Conservation (phyloP, 306 rosid genomes). For the Urtica urens region DNA sequence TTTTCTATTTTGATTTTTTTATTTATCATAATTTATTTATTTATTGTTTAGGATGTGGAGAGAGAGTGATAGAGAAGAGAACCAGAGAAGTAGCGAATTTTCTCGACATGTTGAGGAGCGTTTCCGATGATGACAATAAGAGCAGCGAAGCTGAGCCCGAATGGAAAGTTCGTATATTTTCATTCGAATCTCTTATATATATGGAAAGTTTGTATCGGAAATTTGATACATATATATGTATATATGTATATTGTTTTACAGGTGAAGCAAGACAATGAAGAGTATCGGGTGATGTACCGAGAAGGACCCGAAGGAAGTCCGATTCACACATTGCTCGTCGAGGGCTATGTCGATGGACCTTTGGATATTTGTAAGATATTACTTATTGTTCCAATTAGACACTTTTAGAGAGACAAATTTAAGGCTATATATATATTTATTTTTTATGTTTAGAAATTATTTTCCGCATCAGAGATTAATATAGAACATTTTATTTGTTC, state of each 20-base stretch:
- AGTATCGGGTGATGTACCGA: slow-evolving; percentile 86
- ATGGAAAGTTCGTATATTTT: slow-evolving; percentile 82
- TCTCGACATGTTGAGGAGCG: slow-evolving; percentile 80
- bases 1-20: not conserved
- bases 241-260: slow-evolving; percentile 23
- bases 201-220: too few species aligned
- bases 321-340: slow-evolving; percentile 71
- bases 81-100: slow-evolving; percentile 52
- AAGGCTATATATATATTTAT: too few species aligned
- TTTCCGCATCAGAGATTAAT: not conserved
- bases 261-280: slow-evolving; percentile 89
- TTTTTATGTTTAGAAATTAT: not conserved
- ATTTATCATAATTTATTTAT: not conserved
- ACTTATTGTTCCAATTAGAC: too few species aligned
- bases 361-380: slow-evolving; percentile 66
- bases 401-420: too few species aligned
- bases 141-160: slow-evolving; percentile 34
- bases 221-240: too few species aligned
- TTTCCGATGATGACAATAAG: slow-evolving; percentile 29
- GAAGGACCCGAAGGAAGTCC: slow-evolving; percentile 87
- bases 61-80: slow-evolving; percentile 37
- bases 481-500: too few species aligned
- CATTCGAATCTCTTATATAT: too few species aligned
- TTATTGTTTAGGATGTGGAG: slow-evolving; percentile 35
- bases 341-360: slow-evolving; percentile 90